Conservation (phyloP, 2,329 filamentous ascomycete species). For the Colletotrichum lindemuthianum region DNA sequence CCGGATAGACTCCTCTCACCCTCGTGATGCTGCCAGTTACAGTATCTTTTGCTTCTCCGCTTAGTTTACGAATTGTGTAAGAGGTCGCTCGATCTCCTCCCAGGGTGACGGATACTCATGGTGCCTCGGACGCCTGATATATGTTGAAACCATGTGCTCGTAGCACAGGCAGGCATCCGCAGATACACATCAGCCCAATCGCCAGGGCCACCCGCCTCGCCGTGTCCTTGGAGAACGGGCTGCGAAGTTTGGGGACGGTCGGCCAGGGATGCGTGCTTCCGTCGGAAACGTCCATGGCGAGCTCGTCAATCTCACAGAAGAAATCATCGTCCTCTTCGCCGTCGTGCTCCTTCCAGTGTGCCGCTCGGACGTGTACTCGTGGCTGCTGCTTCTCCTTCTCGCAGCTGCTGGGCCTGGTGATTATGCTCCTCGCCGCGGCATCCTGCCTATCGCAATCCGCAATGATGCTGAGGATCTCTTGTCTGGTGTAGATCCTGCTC, state of each 20-base stretch:
- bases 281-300: constrained; percentile 10
- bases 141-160: constrained; percentile 33
- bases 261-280: constrained; percentile 20
- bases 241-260: constrained; percentile 27
- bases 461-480: constrained; percentile 34
- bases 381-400: constrained; percentile 23
- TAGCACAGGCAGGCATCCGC: constrained; percentile 35
- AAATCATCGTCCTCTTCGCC: constrained; percentile 32
- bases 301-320: constrained; percentile 30
- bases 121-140: constrained; percentile 27
- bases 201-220: constrained; percentile 44
- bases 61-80: not conserved
- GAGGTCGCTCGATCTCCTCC: no score
- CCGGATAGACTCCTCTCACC: constrained; percentile 31
- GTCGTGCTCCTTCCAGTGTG: constrained; percentile 36
- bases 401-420: constrained; percentile 17
- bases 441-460: constrained; percentile 33
- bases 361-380: constrained; percentile 25
- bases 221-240: constrained; percentile 38
- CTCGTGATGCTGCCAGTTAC: not conserved
- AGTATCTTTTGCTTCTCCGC: not conserved
- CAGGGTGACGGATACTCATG: not conserved
- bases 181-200: constrained; percentile 45
- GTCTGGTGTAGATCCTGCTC: constrained; percentile 28
- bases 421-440: constrained; percentile 11